Evolutionary conservation across 371 early-diverging fungal species (phyloP), one percentile per base, ranked within the genome.

Genomic region (Lichtheimia ornata): DNA sequence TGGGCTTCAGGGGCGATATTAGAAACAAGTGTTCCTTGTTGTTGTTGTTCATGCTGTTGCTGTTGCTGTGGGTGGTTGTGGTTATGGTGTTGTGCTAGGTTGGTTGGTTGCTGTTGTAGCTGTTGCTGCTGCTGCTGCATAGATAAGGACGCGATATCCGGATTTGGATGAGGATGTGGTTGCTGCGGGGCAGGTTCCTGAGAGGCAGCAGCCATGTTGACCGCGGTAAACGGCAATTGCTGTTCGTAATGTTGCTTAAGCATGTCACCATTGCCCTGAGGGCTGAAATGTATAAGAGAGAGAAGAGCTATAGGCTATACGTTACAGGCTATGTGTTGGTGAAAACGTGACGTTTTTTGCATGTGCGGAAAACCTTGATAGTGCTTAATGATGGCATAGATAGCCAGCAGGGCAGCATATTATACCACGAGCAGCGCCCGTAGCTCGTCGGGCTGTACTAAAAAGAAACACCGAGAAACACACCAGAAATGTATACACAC

Each of bases 161-260:
- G 22, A 22, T n/a, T 18, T 47, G 47, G 47, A 18, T 17, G 47
- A 18, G 47, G 47, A 18, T 47, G 14, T 15, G 47, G 47, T 47
- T 47, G 47, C 22, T n/a, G 47, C 11, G 47, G 7, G 6, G 35
- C 11, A 11, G 11, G 35, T 35, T 35, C 35, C 35, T 35, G 35
- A 35, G 35, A 11, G 35, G 35, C 35, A 35, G 35, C 35, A 35
- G 35, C 35, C 35, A 35, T 35, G 35, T 35, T 35, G n/a, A 47
- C 47, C 47, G 22, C 12, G 11, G 18, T 47, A 22, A 47, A 22
- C 47, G 47, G 22, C 47, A 47, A 47, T 47, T 47, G 47, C 47
- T 47, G 47, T 18, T 47, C 22, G 47, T 47, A 47, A 47, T 47
- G 47, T 47, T 47, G 47, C 47, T 47, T 22, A n/a, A 47, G 47